Evolutionary conservation across 257 asterid genomes (phyloP), one percentile per base, ranked within the genome.

Genomic region (Nicotiana attenuata): DNA sequence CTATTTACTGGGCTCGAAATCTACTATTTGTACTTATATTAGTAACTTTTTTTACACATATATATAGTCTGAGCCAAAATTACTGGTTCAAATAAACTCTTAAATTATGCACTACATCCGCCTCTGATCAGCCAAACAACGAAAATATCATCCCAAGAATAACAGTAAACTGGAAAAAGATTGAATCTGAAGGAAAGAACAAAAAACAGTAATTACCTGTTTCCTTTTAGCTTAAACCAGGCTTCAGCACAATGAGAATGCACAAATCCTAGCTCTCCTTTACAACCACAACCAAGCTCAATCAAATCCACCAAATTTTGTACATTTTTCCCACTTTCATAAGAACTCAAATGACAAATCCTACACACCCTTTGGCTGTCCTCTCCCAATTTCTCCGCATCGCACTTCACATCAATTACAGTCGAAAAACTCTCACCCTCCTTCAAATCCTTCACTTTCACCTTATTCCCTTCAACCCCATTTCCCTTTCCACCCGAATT

Each of bases 201-300:
- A 45, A 20, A 41, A 13, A 71, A 31, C 33, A 13, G 5, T 73
- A 78, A 82, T 78, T 81, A 94, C 97, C 97, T 91, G 73, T 93
- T 90, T 22, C 97, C 97, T 77, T 81, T 90, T 17, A 91, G 87
- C 80, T 86, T 90, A 84, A 93, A 95, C 97, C 97, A 93, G 9
- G 95, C 90, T 83, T 93, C 94, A 5, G 97, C 94, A 84, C 99
- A 93, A 53, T 77, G 85, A 55, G 84, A 65, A 86, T 93, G 99
- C 14, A 92, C 97, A 84, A 88, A 88, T 26, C 93, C 94, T 71
- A 94, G 93, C 85, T 96, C 98, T 45, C 98, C 99, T 85, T 91
- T 92, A 86, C 99, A 94, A 7, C 91, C 97, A 85, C 99, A 96
- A 26, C 98, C 98, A 82, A 96, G 91, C 89, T 91, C 95, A 78